These are phyloP conservation scores for Paramecium sexaurelia DNA, from an alignment of 73 alveolate species.

Conservation along the genomic window DNA sequence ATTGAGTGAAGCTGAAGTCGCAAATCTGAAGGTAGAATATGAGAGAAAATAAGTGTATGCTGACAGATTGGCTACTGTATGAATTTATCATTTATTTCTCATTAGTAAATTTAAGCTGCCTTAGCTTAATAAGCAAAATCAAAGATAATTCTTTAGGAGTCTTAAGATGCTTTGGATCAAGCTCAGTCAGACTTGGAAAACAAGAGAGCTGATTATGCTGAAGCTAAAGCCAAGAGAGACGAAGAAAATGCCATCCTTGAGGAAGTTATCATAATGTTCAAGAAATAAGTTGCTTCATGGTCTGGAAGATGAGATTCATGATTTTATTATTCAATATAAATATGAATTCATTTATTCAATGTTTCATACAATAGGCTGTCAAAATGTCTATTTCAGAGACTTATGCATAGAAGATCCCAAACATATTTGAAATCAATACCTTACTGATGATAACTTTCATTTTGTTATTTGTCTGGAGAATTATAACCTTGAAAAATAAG, in stretches of 20 bases:
- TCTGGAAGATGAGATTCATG: constrained; percentile 54
- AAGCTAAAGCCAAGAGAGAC: constrained; percentile 58
- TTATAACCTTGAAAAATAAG: background rate
- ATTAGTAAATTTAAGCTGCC: constrained; percentile 53
- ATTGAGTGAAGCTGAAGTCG: constrained; percentile 59
- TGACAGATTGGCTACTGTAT: constrained; percentile 51
- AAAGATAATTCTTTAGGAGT: constrained; percentile 35
- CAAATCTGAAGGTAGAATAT: background rate
- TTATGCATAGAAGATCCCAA: background rate
- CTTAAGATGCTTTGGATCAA: constrained; percentile 44
- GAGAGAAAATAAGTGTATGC: constrained; percentile 51
- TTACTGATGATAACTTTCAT: background rate
- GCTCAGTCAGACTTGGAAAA: constrained; percentile 5
- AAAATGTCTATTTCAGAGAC: background rate
- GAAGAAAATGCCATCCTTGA: constrained; percentile 53
- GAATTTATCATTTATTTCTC: background rate
- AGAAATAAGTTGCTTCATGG: constrained; percentile 62
- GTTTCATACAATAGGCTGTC: background rate
- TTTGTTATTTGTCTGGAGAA: background rate
- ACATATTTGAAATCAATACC: background rate
- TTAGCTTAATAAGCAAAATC: constrained; percentile 49
- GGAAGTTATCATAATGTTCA: constrained; percentile 49
- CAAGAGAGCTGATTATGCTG: constrained; percentile 56
- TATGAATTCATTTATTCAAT: constrained; percentile 29
- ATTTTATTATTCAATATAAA: background rate